These are phyloP conservation scores for Phytophthora meadii DNA, from an alignment of 352 stramenopile species.

Conservation along the genomic window DNA sequence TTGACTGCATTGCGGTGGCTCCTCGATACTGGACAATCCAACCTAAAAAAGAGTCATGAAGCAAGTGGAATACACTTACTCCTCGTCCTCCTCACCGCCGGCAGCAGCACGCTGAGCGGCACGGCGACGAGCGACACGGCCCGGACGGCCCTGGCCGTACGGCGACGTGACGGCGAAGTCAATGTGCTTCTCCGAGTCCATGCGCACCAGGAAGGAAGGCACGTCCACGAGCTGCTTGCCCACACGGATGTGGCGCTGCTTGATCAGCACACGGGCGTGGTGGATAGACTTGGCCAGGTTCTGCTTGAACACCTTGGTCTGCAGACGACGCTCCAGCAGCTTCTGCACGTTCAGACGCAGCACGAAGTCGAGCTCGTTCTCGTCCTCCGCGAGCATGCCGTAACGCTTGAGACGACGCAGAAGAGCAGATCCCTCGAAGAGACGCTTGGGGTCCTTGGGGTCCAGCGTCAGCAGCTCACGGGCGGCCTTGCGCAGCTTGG, in stretches of 20 bases:
- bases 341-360: slow-evolving; percentile 99
- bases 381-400: slow-evolving; percentile 97
- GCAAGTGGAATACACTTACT: slow-evolving; percentile 60
- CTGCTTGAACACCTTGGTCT: slow-evolving; percentile 99
- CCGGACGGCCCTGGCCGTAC: slow-evolving; percentile 97
- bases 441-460: slow-evolving; percentile 97
- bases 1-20: slow-evolving; percentile 2
- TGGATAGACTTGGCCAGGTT: slow-evolving; percentile 99
- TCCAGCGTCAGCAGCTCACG: slow-evolving; percentile 98
- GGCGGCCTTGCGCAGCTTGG: slow-evolving; percentile 99
- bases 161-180: slow-evolving; percentile 98
- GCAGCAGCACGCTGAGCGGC: slow-evolving; percentile 93
- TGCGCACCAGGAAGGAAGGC: slow-evolving; percentile 98
- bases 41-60: slow-evolving; percentile 27
- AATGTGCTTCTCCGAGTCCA: slow-evolving; percentile 99
- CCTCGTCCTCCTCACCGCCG: slow-evolving; percentile 88
- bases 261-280: slow-evolving; percentile 99
- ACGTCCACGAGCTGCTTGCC: slow-evolving; percentile 99
- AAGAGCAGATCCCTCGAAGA: slow-evolving; percentile 98
- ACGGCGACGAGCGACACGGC: slow-evolving; percentile 96
- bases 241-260: slow-evolving; percentile 99
- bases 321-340: slow-evolving; percentile 98
- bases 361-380: slow-evolving; percentile 98
- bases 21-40: slow-evolving; percentile 2
- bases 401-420: slow-evolving; percentile 97